These are phyloP conservation scores for Podospora conica DNA, from an alignment of 495 filamentous ascomycete species.

Conservation along the genomic window DNA sequence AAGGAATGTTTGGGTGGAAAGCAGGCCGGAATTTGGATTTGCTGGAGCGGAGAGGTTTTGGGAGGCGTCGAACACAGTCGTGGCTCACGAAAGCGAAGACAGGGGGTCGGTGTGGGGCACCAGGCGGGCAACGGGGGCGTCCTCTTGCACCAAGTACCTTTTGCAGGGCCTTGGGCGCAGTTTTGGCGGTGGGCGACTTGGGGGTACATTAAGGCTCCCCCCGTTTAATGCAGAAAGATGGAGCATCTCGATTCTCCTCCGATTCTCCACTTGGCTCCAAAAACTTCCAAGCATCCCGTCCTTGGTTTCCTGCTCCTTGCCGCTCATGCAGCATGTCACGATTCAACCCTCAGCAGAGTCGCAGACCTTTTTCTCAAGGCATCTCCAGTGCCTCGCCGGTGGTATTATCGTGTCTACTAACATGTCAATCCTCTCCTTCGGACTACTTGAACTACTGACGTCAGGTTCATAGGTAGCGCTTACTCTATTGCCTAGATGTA, in stretches of 20 bases:
- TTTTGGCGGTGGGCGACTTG: not conserved
- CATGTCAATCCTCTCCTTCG: no score
- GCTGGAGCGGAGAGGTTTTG: conserved; percentile 22
- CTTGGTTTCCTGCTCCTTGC: not conserved
- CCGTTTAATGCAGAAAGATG: not conserved
- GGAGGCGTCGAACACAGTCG: conserved; percentile 2
- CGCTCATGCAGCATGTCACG: not conserved
- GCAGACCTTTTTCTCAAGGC: no score
- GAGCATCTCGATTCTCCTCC: not conserved
- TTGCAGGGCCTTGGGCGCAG: not conserved
- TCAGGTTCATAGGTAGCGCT: not conserved
- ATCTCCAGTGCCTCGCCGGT: not conserved
- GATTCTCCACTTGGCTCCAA: not conserved
- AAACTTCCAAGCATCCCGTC: not conserved
- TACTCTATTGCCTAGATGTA: not conserved
- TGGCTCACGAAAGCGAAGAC: not conserved
- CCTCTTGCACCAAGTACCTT: not conserved
- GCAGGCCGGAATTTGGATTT: conserved; percentile 30
- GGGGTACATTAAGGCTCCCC: not conserved
- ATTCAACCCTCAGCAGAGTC: not conserved
- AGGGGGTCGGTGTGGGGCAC: not conserved
- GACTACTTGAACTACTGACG: no score
- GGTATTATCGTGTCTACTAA: no score
- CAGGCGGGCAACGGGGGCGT: not conserved
- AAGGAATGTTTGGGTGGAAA: conserved; percentile 15